Evolutionary conservation across 768 basidiomycete genomes (phyloP), one percentile per base, ranked within the genome.

Genomic region (Peribolospora baueri): DNA sequence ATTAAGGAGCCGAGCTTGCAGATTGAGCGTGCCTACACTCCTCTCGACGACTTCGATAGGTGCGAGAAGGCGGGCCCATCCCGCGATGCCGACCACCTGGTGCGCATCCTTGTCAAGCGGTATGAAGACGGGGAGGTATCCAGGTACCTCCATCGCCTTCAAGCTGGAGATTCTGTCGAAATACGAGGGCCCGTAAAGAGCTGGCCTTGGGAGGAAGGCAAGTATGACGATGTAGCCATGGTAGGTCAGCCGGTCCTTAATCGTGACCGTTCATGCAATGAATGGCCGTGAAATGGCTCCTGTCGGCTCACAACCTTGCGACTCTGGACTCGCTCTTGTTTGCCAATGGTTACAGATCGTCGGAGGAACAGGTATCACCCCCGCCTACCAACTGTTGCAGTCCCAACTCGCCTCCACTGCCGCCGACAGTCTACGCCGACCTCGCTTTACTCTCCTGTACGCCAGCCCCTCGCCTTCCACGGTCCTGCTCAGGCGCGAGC

Each of bases 11-110:
- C 63, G 7, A 60, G 55, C 4, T 42, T 64, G 5, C 62, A 62
- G 53, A 64, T 64, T n/a, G 61, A 64, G 52, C 37, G 63, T 0
- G 58, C 63, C 0, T 64, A 64, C 40, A 64, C 63, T 2, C 62
- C 62, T 1, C 54, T 64, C 3, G 36, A 39, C n/a, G 37, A 51
- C 41, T 63, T 63, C 56, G 41, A 55, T 13, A 13, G 43, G 43
- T 7, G 13, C 1, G 46, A 48, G 43, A 49, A 50, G 36, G 14
- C 52, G 0, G 40, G 49, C 3, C 54, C 61, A 10, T 25, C 52
- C 2, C 50, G 55, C n/a, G 49, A 55, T 42, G 52, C 60, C 25
- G 60, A 60, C n/a, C 57, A 25, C 25, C 25, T 25, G 25, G 25
- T 25, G 25, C 25, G 25, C 25, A 25, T 64, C 8, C 51, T 64